Evolutionary conservation across 1,284 basidiomycete genomes (phyloP).

Genomic region (Ustilago xerochloae): DNA sequence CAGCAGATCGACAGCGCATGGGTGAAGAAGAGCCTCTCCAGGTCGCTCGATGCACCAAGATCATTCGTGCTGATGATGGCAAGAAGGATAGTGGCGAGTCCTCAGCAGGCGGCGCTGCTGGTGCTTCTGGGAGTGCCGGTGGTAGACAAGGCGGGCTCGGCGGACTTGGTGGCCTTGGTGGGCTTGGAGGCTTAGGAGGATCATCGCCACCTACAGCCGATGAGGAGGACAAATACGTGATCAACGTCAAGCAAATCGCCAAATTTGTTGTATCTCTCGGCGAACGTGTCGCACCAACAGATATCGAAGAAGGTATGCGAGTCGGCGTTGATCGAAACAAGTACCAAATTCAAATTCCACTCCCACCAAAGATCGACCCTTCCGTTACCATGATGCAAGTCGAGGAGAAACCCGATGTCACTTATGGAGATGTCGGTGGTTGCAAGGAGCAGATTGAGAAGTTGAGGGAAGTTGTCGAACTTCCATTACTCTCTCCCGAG

Average conservation of each 20-base stretch:
- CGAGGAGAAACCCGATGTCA: conserved; percentile 98
- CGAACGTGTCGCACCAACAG: conserved; percentile 94
- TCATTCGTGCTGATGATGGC: conserved; percentile 77
- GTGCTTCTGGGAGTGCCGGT: conserved; percentile 22
- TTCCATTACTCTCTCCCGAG: conserved; percentile 89
- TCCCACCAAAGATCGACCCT: conserved; percentile 99
- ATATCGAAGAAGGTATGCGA: conserved; percentile 99
- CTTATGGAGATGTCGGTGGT: conserved; percentile 96
- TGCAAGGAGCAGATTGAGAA: conserved; percentile 99
- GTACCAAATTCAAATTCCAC: conserved; percentile 99
- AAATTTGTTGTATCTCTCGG: conserved; percentile 99
- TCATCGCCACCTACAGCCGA: conserved; percentile 78
- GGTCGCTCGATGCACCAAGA: conserved; percentile 98
- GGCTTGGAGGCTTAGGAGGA: conserved; percentile 44
- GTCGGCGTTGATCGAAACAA: conserved; percentile 95
- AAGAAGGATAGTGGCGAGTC: conserved; percentile 40
- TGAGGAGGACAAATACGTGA: conserved; percentile 95
- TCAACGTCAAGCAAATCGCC: conserved; percentile 99
- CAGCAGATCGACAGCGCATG: conserved; percentile 78
- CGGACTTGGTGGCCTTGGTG: conserved; percentile 55
- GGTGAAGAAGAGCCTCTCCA: conserved; percentile 91
- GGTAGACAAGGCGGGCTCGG: conserved; percentile 41
- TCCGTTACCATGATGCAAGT: conserved; percentile 99
- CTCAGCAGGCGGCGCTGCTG: conserved; percentile 31
- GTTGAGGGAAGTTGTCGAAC: conserved; percentile 96